These are phyloP conservation scores for Candida boleticola DNA, from an alignment of 805 yeast species.

Conservation along the genomic window DNA sequence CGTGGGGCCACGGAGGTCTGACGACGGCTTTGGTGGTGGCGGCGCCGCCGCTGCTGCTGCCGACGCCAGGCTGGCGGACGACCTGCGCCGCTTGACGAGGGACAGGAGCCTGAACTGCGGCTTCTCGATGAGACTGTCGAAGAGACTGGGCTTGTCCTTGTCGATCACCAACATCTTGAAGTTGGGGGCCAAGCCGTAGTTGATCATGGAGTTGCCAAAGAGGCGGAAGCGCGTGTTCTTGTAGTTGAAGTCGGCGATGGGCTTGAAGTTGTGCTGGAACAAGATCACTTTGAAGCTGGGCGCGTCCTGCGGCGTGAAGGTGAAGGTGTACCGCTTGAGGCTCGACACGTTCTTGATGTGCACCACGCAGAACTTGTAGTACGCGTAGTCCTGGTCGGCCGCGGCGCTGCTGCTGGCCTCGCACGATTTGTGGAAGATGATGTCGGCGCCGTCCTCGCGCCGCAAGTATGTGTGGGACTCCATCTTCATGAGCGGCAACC, in stretches of 20 bases:
- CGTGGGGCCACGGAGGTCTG: not conserved
- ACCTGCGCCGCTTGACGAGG: slow-evolving; percentile 11
- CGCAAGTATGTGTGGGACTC: slow-evolving; percentile 31
- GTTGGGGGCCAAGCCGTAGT: slow-evolving; percentile 31
- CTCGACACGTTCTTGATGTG: slow-evolving; percentile 24
- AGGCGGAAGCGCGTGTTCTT: slow-evolving; percentile 36
- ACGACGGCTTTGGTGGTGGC: not conserved
- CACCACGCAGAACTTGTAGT: slow-evolving; percentile 28
- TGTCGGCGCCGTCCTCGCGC: slow-evolving; percentile 32
- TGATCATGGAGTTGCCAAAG: slow-evolving; percentile 32
- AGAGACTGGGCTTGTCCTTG: slow-evolving; percentile 30
- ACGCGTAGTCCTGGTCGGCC: not conserved
- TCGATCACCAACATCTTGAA: slow-evolving; percentile 35
- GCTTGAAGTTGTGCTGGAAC: slow-evolving; percentile 35
- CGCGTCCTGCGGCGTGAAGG: slow-evolving; percentile 20
- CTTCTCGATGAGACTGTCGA: slow-evolving; percentile 32
- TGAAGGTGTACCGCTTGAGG: slow-evolving; percentile 27
- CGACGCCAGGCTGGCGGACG: not conserved
- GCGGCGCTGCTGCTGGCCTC: slow-evolving; percentile 26
- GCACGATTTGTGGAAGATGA: slow-evolving; percentile 28
- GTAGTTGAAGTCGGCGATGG: slow-evolving; percentile 39
- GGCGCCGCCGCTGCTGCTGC: not conserved
- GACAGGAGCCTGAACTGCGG: slow-evolving; percentile 23
- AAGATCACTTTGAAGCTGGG: slow-evolving; percentile 23
- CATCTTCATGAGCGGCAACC: slow-evolving; percentile 37